phyloP scores from a whole-genome alignment of 2,329 filamentous ascomycete genomes.

The Amauroascus verrucosus region DNA sequence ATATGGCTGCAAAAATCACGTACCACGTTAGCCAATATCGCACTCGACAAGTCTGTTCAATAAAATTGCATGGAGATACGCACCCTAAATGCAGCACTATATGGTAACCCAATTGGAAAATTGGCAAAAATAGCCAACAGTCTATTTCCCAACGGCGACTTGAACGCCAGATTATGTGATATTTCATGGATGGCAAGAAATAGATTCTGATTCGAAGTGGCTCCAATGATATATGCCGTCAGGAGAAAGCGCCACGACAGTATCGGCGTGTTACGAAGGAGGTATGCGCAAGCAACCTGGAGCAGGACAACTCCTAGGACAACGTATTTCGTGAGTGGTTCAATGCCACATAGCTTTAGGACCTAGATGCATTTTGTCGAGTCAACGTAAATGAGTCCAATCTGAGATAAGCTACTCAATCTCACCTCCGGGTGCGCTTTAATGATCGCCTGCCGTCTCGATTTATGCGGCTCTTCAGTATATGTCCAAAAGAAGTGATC shows the following conservation, averaged over 20 bases:
- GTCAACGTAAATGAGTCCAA: neutral
- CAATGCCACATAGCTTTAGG: slow-evolving; percentile 90
- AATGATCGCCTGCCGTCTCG: slow-evolving; percentile 84
- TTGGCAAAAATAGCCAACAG: slow-evolving; percentile 88
- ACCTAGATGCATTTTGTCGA: slow-evolving; percentile 48
- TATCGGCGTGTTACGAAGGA: slow-evolving; percentile 66
- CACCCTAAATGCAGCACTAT: slow-evolving; percentile 89
- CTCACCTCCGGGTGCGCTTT: slow-evolving; percentile 90
- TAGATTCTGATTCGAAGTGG: slow-evolving; percentile 94
- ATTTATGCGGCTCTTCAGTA: slow-evolving; percentile 92
- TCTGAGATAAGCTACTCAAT: neutral
- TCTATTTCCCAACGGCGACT: slow-evolving; percentile 66
- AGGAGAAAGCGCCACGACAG: slow-evolving; percentile 76
- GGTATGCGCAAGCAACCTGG: slow-evolving; percentile 66
- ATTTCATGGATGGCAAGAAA: slow-evolving; percentile 99
- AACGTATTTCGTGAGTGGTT: slow-evolving; percentile 90
- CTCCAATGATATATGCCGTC: slow-evolving; percentile 82
- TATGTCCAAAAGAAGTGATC: slow-evolving; percentile 95
- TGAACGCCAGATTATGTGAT: slow-evolving; percentile 92
- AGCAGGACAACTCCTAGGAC: slow-evolving; percentile 73
- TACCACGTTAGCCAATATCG: neutral
- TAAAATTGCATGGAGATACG: slow-evolving; percentile 23
- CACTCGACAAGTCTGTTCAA: neutral
- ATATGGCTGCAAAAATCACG: slow-evolving; percentile 57
- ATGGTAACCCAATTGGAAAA: slow-evolving; percentile 87